Percentiles rank a stretch among this genome's conserved stretches.
These are phyloP conservation scores for Canavalia gladiata DNA, from an alignment of 306 rosid species.

Conservation along the genomic window DNA sequence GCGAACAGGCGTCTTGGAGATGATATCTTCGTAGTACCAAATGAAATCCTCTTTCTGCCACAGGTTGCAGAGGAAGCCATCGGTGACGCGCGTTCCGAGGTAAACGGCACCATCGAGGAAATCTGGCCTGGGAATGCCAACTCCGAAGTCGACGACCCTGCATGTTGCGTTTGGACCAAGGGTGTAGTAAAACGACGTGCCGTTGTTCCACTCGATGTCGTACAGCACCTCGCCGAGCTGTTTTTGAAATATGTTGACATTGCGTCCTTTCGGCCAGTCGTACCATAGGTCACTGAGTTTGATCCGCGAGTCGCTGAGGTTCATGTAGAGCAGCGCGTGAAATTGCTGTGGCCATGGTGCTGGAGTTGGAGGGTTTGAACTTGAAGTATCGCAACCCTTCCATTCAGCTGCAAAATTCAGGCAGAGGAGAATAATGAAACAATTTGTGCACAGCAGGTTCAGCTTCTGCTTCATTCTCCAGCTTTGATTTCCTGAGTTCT, in stretches of 20 bases:
- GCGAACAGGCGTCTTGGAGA: conserved; percentile 51
- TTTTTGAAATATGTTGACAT: conserved; percentile 56
- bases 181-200: conserved; percentile 63
- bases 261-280: conserved; percentile 65
- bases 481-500: too few species aligned
- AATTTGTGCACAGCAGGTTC: too few species aligned
- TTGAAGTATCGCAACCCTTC: background rate
- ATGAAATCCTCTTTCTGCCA: conserved; percentile 57
- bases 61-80: conserved; percentile 59
- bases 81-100: conserved; percentile 56
- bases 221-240: conserved; percentile 50
- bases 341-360: conserved; percentile 64
- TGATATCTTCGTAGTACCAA: conserved; percentile 59
- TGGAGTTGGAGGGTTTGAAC: conserved; percentile 44
- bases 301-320: conserved; percentile 44
- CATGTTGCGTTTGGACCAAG: conserved; percentile 38
- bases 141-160: conserved; percentile 42
- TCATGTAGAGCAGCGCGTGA: conserved; percentile 64
- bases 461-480: too few species aligned
- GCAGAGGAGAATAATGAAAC: too few species aligned
- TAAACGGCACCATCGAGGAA: conserved; percentile 61
- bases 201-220: conserved; percentile 68
- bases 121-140: conserved; percentile 63
- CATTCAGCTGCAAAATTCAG: background rate
- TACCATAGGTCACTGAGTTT: conserved; percentile 64